Percentiles rank a stretch among this genome's conserved stretches.
Conservation (phyloP, 768 basidiomycete genomes). For the Ramaria sp. region DNA sequence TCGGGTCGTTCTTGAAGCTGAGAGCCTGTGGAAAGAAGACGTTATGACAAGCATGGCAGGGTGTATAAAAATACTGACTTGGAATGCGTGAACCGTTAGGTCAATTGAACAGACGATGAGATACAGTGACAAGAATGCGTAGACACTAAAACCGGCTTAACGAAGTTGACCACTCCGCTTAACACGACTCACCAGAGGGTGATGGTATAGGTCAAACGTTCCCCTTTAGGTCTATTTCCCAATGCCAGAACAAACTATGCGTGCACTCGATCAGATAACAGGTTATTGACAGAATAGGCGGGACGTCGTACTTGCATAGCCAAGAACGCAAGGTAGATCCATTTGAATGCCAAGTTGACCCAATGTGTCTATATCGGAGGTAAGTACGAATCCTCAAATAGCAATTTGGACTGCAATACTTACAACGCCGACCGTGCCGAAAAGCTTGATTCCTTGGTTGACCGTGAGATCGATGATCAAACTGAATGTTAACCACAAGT, state of each 20-base stretch:
- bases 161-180: not conserved
- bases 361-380: conserved; percentile 59
- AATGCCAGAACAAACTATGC: conserved; percentile 56
- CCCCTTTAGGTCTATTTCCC: conserved; percentile 84
- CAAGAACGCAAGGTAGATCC: conserved; percentile 80
- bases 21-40: conserved; percentile 8
- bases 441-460: conserved; percentile 37
- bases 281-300: not conserved
- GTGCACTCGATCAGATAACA: not conserved
- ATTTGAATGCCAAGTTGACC: conserved; percentile 74
- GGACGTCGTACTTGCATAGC: conserved; percentile 49
- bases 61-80: conserved; percentile 30
- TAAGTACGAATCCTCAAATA: not conserved
- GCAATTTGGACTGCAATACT: conserved; percentile 19
- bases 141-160: conserved; percentile 45
- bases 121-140: conserved; percentile 74
- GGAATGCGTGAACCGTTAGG: conserved; percentile 72
- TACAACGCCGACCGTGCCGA: conserved; percentile 63
- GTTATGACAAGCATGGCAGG: not conserved
- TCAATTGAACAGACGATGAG: conserved; percentile 80
- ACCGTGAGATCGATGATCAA: conserved; percentile 89
- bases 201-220: conserved; percentile 55
- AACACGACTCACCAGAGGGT: conserved; percentile 52
- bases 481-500: conserved; percentile 90
- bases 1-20: conserved; percentile 17